Evolutionary conservation across 2,329 filamentous ascomycete genomes (phyloP).

Genomic region (Epichloe glyceriae): DNA sequence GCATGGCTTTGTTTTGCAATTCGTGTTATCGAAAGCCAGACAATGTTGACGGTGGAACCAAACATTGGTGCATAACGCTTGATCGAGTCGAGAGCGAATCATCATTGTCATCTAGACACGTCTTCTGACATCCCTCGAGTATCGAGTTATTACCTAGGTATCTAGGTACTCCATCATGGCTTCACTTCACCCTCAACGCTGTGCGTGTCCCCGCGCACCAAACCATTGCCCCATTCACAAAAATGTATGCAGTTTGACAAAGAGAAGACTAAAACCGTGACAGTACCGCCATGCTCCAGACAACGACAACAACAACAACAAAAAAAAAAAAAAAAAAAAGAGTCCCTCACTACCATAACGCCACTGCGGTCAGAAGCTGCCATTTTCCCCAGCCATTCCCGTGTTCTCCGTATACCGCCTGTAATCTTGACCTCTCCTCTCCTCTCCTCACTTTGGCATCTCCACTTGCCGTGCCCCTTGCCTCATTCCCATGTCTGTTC

Average conservation of each 20-base stretch:
- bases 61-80: too few relatives aligned
- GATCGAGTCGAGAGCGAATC: too few relatives aligned
- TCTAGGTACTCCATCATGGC: too few relatives aligned
- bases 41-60: too few relatives aligned
- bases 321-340: conserved; percentile 11
- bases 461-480: neutral
- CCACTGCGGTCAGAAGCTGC: conserved; percentile 9
- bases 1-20: too few relatives aligned
- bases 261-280: conserved; percentile 14
- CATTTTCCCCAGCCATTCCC: conserved; percentile 7
- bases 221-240: neutral
- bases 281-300: conserved; percentile 21
- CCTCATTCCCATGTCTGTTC: neutral
- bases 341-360: conserved; percentile 19
- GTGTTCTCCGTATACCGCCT: neutral
- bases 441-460: neutral
- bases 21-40: too few relatives aligned
- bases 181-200: too few relatives aligned
- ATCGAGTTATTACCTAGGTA: too few relatives aligned
- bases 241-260: conserved; percentile 6
- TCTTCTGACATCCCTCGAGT: too few relatives aligned
- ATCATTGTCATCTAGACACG: too few relatives aligned
- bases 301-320: conserved; percentile 8
- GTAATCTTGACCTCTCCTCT: neutral
- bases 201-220: neutral